Evolutionary conservation across 352 stramenopile species (phyloP).

Genomic region (Phytophthora pluvialis): DNA sequence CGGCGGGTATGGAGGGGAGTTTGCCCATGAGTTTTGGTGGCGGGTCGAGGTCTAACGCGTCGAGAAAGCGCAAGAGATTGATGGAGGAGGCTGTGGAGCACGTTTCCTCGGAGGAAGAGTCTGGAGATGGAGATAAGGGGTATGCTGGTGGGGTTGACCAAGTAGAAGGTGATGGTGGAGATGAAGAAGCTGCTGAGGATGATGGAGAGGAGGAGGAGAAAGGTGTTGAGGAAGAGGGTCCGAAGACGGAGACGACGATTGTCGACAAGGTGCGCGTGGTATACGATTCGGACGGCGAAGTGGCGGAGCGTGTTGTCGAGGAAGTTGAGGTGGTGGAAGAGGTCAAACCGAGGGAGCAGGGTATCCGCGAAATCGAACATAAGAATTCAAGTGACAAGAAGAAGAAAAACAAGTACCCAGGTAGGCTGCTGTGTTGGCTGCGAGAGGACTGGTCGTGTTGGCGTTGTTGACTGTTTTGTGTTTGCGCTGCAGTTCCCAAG

Average conservation of each 20-base stretch:
- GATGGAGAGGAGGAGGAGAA: not conserved
- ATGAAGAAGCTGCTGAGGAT: slow-evolving; percentile 1
- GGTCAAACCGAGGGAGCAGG: slow-evolving; percentile 11
- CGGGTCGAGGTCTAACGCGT: slow-evolving; percentile 7
- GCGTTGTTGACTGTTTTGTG: slow-evolving; percentile 7
- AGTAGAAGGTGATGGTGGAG: not conserved
- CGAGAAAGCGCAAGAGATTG: slow-evolving; percentile 36
- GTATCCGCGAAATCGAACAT: slow-evolving; percentile 15
- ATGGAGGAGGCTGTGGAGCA: slow-evolving; percentile 5
- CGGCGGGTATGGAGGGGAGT: slow-evolving; percentile 54
- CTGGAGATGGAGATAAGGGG: not conserved
- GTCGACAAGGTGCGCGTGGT: slow-evolving; percentile 68
- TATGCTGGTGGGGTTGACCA: slow-evolving; percentile 1
- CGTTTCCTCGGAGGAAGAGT: slow-evolving; percentile 2
- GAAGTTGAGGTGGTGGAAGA: slow-evolving; percentile 40
- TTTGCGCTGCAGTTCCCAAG: slow-evolving; percentile 36
- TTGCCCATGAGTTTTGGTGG: slow-evolving; percentile 70
- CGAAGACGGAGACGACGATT: slow-evolving; percentile 27
- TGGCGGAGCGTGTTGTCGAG: slow-evolving; percentile 48
- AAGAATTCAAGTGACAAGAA: slow-evolving; percentile 22
- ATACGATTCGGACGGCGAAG: slow-evolving; percentile 73
- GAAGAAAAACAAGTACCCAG: slow-evolving; percentile 44
- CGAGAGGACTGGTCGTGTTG: not conserved
- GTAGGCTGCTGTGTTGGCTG: slow-evolving; percentile 17
- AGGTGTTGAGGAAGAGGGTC: not conserved